Evolutionary conservation across 2,329 filamentous ascomycete species (phyloP).

Genomic region (Zarea fungicola): DNA sequence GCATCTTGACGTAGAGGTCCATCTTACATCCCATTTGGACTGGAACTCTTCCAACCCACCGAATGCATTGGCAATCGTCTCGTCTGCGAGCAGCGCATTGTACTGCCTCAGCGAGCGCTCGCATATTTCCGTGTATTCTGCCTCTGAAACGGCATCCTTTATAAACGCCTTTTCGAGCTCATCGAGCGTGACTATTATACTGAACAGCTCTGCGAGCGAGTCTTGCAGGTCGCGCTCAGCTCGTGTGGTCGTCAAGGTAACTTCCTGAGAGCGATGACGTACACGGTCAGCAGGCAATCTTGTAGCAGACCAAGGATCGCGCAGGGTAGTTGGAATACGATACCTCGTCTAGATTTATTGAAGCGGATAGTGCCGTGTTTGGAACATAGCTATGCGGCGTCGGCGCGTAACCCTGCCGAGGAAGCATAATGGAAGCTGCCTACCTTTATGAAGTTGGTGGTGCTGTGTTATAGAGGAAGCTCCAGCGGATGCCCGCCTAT

Average conservation of each 20-base stretch:
- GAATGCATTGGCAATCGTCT: constrained; percentile 84
- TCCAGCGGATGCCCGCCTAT: constrained; percentile 1
- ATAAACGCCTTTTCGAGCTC: constrained; percentile 95
- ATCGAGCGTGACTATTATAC: constrained; percentile 92
- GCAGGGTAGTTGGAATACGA: constrained; percentile 11
- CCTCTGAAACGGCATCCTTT: constrained; percentile 87
- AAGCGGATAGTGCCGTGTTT: constrained; percentile 74
- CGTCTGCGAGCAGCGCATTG: constrained; percentile 86
- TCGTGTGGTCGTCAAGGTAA: constrained; percentile 81
- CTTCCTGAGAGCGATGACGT: constrained; percentile 59
- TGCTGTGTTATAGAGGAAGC: not conserved
- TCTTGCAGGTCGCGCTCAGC: constrained; percentile 92
- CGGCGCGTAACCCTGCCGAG: constrained; percentile 73
- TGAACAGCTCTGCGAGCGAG: constrained; percentile 94
- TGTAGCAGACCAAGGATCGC: not conserved
- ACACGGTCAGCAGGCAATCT: constrained; percentile 14
- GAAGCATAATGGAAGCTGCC: constrained; percentile 38
- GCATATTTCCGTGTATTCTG: constrained; percentile 94
- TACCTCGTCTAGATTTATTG: constrained; percentile 91
- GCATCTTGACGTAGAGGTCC: not conserved
- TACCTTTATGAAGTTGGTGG: not conserved
- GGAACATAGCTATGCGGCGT: constrained; percentile 90
- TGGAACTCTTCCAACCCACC: constrained; percentile 88
- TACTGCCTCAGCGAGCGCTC: constrained; percentile 92
- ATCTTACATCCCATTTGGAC: constrained; percentile 78